Evolutionary conservation across 305 asterid genomes (phyloP).

Genomic region (Fraxinus ornus): DNA sequence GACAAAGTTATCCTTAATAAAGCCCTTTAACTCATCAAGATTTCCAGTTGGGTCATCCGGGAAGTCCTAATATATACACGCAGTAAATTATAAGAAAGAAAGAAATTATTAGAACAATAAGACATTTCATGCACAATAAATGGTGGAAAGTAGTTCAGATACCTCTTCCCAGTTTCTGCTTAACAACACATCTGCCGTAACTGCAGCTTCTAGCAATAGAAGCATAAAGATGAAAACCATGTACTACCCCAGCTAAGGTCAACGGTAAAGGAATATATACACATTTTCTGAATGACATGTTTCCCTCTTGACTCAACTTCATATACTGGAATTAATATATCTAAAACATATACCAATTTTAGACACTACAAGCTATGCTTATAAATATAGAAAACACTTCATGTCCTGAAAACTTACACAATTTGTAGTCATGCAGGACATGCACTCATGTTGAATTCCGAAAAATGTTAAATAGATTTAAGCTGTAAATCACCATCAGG

Average conservation of each 20-base stretch:
- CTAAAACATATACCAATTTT: neutral
- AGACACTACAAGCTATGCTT: neutral
- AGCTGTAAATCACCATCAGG: neutral
- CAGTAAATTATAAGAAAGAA: neutral
- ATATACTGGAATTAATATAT: neutral
- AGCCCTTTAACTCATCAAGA: constrained; percentile 57
- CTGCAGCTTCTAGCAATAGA: constrained; percentile 76
- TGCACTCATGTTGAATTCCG: neutral
- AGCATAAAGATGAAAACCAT: constrained; percentile 62
- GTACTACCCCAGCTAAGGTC: constrained; percentile 68
- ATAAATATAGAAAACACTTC: neutral
- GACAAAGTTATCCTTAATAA: constrained; percentile 67
- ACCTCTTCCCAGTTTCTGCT: constrained; percentile 90
- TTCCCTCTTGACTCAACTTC: neutral
- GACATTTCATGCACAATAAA: neutral
- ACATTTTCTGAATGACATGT: neutral
- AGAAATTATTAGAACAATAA: neutral
- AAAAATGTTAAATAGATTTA: neutral
- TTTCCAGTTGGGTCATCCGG: constrained; percentile 80
- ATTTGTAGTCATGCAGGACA: neutral
- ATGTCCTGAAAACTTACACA: neutral
- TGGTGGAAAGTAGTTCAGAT: constrained; percentile 16
- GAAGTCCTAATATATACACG: constrained; percentile 68
- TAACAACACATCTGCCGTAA: constrained; percentile 66
- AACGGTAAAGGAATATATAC: constrained; percentile 9